Percentiles rank a stretch among this genome's conserved stretches.
phyloP scores from a whole-genome alignment of 257 asterid genomes.

The Marsdenia floribunda region DNA sequence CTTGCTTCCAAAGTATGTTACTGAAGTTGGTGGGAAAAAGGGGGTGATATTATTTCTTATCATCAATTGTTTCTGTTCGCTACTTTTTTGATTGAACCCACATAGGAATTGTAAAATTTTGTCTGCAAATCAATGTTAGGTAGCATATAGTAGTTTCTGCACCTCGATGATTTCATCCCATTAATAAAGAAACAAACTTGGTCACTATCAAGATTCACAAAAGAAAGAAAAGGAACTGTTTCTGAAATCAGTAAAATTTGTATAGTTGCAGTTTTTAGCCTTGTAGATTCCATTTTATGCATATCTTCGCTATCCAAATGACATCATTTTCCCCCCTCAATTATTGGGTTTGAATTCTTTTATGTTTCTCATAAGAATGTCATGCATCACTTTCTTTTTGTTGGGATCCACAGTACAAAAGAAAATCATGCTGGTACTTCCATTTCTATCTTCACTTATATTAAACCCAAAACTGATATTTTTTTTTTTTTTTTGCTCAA shows the following conservation, averaged over 20 bases:
- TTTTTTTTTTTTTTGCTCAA: neutral
- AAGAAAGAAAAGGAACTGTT: neutral
- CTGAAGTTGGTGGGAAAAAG: neutral
- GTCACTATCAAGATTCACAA: conserved; percentile 23
- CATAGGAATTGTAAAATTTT: conserved; percentile 26
- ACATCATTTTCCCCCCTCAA: conserved; percentile 20
- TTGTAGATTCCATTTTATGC: conserved; percentile 2
- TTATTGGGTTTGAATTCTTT: conserved; percentile 10
- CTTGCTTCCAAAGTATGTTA: neutral
- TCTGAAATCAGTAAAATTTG: conserved; percentile 21
- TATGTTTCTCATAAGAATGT: neutral
- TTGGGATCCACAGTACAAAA: neutral
- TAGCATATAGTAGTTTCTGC: conserved; percentile 26
- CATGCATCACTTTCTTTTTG: neutral
- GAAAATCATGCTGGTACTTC: neutral
- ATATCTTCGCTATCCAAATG: conserved; percentile 4
- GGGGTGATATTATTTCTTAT: neutral
- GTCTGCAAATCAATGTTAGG: conserved; percentile 34
- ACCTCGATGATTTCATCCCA: conserved; percentile 41
- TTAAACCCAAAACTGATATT: neutral
- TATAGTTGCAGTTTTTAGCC: conserved; percentile 12
- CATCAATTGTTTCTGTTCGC: conserved; percentile 9
- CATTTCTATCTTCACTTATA: neutral
- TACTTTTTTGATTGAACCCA: neutral
- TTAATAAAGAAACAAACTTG: conserved; percentile 19